Percentiles rank a stretch among this genome's conserved stretches.
Conservation (phyloP, 257 asterid genomes). For the Solanum medicagineum region DNA sequence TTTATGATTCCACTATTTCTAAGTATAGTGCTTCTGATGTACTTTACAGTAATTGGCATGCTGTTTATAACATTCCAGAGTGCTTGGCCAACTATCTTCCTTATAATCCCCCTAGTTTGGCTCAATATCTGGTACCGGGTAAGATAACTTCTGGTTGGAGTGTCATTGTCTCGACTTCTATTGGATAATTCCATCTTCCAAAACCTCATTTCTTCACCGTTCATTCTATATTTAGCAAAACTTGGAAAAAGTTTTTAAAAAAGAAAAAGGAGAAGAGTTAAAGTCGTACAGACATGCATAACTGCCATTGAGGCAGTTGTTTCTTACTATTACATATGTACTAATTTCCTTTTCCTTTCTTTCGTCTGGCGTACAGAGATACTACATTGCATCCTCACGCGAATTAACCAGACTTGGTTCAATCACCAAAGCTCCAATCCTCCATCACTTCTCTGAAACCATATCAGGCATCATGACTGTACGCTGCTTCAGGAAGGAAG, state of each 20-base stretch:
- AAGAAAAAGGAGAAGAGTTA: no score
- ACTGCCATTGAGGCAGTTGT: neutral
- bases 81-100: constrained; percentile 60
- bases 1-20: constrained; percentile 32
- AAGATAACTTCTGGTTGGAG: neutral
- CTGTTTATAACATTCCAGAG: constrained; percentile 36
- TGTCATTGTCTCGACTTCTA: neutral
- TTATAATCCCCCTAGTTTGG: constrained; percentile 51
- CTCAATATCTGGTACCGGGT: constrained; percentile 71
- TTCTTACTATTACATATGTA: neutral
- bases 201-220: neutral
- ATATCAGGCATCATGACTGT: constrained; percentile 61
- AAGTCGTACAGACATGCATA: no score
- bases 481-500: constrained; percentile 49
- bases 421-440: constrained; percentile 62
- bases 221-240: neutral
- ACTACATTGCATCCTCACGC: constrained; percentile 54
- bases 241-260: neutral
- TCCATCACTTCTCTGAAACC: constrained; percentile 67
- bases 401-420: constrained; percentile 59
- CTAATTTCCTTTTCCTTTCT: neutral
- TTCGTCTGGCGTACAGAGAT: constrained; percentile 25
- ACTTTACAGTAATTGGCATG: constrained; percentile 31
- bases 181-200: neutral
- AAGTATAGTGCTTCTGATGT: constrained; percentile 16